Base-by-base conservation (phyloP, 1,139 yeast species). In the Hemisphaericaspora lyxosophila region DNA sequence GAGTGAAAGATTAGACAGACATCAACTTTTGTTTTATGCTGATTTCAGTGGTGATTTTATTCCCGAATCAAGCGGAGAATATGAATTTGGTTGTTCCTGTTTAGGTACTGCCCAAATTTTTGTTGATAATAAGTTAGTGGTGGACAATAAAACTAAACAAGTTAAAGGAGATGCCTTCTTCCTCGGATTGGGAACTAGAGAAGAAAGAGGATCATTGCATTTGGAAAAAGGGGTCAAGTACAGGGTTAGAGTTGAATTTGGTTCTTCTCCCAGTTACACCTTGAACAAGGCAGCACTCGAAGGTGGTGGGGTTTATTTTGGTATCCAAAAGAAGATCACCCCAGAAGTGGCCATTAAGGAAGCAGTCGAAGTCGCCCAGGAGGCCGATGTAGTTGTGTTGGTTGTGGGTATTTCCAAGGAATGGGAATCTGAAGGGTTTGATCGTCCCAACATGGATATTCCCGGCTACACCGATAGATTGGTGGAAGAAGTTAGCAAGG, bases 121-220 rank as follows among this genome's bases (percentile, higher is more conserved):
- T 46, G 54, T 78, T 32, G 66, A 78, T 45, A 80, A 57, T 40
- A 49, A 72, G 50, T 55, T 74, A 39, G 59, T 78, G 16, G 74
- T 76, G 36, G 81, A 78, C 51, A 75, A 77, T 58, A 69, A 67
- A 49, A 70, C 73, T 23, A 53, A 62, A 24, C 82, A 78, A 57
- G 56, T 45, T 9, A 52, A 50, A 15, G 82, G 81, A 19, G 52
- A 58, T 14, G 60, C 66, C 4, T 73, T 72, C 54, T 49, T 53
- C 44, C 28, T 40, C 12, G 72, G 73, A 7, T 26, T 38, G 23
- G 82, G 81, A 34, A 71, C 82, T 24, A 51, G 68, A 31, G 82
- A 78, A 51, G 78, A 66, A 46, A 59, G 51, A 11, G 69, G 70
- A 4, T 47, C 51, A 3, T 49, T 70, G 16, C 31, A 49, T 5